Base-by-base conservation (phyloP, 1,139 yeast genomes). In the Hansenula anomala region DNA sequence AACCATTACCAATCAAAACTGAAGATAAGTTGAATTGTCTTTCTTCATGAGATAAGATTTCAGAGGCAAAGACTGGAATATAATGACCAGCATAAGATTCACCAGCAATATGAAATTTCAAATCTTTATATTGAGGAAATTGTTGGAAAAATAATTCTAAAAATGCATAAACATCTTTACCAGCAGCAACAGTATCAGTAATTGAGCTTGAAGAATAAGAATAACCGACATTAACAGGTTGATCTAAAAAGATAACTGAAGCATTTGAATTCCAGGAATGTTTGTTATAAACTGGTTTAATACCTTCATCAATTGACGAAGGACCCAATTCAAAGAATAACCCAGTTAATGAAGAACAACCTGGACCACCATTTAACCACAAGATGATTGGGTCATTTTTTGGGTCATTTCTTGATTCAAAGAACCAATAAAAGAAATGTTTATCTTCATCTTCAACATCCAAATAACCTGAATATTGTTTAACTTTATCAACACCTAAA, bases 41-140 rank as follows among this genome's bases (percentile, higher is more conserved):
- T 55, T 85, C 88, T 36, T 71, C 73, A 59, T 88, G 95, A 19
- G 79, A 72, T 56, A 89, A 66, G 51, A 92, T 90, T 64, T 90
- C 96, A 37, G 82, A 66, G 18, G 97, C 96, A 61, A 92, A 86
- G 10, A 80, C 90, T 25, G 97, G 98, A 51, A 92, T 89, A 64
- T 92, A 92, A 63, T 92, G 97, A 47, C 98, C 98, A 40, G 96
- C 98, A 60, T 92, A 92, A n/a, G 96, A 87, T 67, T 92, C 97
- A 54, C 97, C 98, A 35, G 97, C 95, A 64, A 92, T 89, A 65
- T 90, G 97, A 82, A 92, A 89, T 39, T 76, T 79, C 44, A 75
- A 71, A 28, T 75, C 64, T 36, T 73, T 64, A 66, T 84, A 88
- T 65, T 90, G 78, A 33, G 97, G 95, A 76, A 89, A 92, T 60